phyloP scores from a whole-genome alignment of 2,329 filamentous ascomycete genomes.

The Hypocrella siamensis region DNA sequence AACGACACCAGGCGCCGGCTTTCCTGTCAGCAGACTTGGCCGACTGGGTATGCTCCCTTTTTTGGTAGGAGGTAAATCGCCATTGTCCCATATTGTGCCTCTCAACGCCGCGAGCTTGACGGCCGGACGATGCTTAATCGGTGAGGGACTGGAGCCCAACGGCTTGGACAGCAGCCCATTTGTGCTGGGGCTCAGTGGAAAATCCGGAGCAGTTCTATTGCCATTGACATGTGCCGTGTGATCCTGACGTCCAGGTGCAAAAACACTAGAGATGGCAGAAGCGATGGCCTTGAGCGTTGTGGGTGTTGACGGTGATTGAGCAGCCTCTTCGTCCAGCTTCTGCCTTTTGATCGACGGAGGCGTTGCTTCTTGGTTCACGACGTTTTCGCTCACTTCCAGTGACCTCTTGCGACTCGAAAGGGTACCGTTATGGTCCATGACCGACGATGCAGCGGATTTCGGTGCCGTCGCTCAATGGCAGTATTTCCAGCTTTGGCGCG shows the following conservation, averaged over 20 bases:
- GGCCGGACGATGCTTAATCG: conserved; percentile 10
- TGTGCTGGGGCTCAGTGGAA: not conserved
- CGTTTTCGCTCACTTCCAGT: conserved; percentile 8
- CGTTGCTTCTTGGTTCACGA: conserved; percentile 8
- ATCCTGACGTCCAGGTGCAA: conserved; percentile 9
- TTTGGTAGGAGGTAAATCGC: conserved; percentile 7
- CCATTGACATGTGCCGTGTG: conserved; percentile 2
- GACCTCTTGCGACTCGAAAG: conserved; percentile 6
- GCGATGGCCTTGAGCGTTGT: conserved; percentile 15
- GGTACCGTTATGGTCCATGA: conserved; percentile 13
- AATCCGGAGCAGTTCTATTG: not conserved
- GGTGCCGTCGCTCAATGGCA: no score
- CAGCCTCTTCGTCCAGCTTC: conserved; percentile 13
- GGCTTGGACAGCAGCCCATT: conserved; percentile 2
- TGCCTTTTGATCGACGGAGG: conserved; percentile 15
- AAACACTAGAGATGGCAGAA: conserved; percentile 14
- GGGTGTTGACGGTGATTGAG: conserved; percentile 12
- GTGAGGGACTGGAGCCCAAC: conserved; percentile 3
- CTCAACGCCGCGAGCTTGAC: conserved; percentile 20
- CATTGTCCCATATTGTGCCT: conserved; percentile 22
- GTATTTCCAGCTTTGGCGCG: no score
- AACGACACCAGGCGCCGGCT: not conserved
- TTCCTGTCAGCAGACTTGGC: not conserved
- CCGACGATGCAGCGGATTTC: no score
- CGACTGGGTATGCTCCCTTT: conserved; percentile 7